These are phyloP conservation scores for Xylariaceae sp. DNA, from an alignment of 2,329 filamentous ascomycete species.

Conservation along the genomic window DNA sequence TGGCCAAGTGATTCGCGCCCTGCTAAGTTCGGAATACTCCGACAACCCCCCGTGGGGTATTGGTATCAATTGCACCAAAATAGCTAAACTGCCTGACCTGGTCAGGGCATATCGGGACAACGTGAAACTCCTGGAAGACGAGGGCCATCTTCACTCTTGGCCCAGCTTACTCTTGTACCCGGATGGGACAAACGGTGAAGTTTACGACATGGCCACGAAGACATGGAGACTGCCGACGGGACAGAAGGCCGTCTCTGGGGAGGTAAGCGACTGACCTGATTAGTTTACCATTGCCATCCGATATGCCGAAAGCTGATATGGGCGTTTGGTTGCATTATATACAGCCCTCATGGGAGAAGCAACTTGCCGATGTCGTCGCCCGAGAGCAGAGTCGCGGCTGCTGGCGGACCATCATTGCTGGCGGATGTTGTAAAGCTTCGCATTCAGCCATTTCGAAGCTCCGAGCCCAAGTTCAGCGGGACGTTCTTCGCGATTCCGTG, in stretches of 20 bases:
- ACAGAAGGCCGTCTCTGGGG: conserved; percentile 12
- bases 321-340: conserved; percentile 5
- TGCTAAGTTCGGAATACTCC: conserved; percentile 22
- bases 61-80: conserved; percentile 64
- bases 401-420: conserved; percentile 45
- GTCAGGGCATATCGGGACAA: conserved; percentile 50
- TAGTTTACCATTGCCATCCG: neutral
- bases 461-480: conserved; percentile 10
- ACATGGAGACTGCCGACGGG: conserved; percentile 47
- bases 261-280: conserved; percentile 20
- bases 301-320: conserved; percentile 3
- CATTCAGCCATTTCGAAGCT: conserved; percentile 43
- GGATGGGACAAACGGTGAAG: conserved; percentile 62
- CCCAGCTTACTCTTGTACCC: conserved; percentile 60
- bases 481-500: neutral
- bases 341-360: conserved; percentile 41
- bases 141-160: conserved; percentile 34
- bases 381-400: conserved; percentile 33
- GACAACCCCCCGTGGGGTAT: conserved; percentile 50
- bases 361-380: conserved; percentile 39
- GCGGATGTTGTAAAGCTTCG: conserved; percentile 47
- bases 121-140: conserved; percentile 35
- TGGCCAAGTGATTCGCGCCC: conserved; percentile 35
- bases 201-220: conserved; percentile 59
- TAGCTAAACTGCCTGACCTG: conserved; percentile 53